Conservation (phyloP, 2,329 filamentous ascomycete genomes). For the Teratosphaeriaceae sp. region DNA sequence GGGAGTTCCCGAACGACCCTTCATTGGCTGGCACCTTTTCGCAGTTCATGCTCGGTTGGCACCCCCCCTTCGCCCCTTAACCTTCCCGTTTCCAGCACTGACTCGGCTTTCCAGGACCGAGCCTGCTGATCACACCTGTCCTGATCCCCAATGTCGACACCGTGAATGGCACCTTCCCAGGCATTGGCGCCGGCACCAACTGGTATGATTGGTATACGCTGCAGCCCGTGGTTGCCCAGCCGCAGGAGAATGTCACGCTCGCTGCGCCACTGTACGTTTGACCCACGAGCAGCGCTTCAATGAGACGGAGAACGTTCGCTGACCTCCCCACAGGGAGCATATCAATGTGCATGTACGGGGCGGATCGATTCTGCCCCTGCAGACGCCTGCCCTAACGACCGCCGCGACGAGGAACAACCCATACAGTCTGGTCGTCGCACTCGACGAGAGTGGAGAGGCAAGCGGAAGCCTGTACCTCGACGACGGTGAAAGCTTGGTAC, state of each 20-base stretch:
- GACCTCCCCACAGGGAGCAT: conserved; percentile 56
- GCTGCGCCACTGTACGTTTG: too few relatives aligned
- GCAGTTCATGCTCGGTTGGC: conserved; percentile 66
- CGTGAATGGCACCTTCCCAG: conserved; percentile 65
- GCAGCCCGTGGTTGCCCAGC: conserved; percentile 43
- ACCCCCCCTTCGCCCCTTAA: too few relatives aligned
- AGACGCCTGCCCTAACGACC: conserved; percentile 63
- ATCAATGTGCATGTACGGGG: conserved; percentile 68
- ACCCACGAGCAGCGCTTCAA: too few relatives aligned
- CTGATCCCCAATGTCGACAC: conserved; percentile 55
- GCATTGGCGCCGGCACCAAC: conserved; percentile 50
- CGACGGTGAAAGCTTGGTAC: conserved; percentile 62
- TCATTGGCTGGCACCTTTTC: conserved; percentile 58
- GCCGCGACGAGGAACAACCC: conserved; percentile 43
- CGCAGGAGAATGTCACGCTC: conserved; percentile 54
- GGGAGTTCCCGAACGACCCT: conserved; percentile 69
- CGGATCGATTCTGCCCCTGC: conserved; percentile 59
- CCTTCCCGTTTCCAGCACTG: too few relatives aligned
- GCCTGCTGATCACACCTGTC: conserved; percentile 61
- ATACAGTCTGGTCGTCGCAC: conserved; percentile 21
- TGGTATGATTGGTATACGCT: conserved; percentile 83
- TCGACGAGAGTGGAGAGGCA: conserved; percentile 42
- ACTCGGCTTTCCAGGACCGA: too few relatives aligned
- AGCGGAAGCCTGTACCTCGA: conserved; percentile 61
- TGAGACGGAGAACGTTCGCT: too few relatives aligned